phyloP scores from a whole-genome alignment of 2,329 filamentous ascomycete species.

The Xylaria sp. region DNA sequence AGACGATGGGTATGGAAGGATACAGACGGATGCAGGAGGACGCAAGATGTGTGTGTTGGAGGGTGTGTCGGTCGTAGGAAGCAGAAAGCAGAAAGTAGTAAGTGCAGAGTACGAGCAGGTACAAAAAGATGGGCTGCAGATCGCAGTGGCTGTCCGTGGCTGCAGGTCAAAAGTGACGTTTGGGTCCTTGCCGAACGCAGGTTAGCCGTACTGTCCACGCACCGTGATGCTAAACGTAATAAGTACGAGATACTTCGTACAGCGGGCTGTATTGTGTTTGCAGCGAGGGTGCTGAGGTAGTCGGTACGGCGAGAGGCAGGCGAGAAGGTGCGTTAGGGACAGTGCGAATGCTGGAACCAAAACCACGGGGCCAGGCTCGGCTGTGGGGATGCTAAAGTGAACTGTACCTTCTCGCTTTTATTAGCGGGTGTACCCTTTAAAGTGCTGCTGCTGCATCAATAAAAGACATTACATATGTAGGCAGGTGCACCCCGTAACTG shows the following conservation, averaged over 20 bases:
- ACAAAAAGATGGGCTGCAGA: constrained; percentile 19
- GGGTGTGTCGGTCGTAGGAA: too few species aligned
- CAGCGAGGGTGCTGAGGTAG: neutral
- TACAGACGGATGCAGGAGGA: constrained; percentile 4
- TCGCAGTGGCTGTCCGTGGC: constrained; percentile 20
- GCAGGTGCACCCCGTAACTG: too few species aligned
- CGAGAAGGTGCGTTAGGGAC: neutral
- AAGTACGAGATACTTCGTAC: neutral
- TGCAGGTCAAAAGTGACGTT: constrained; percentile 29
- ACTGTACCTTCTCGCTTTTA: neutral
- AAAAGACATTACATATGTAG: neutral
- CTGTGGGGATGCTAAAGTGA: neutral
- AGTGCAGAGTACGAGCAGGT: neutral
- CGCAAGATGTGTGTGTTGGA: neutral
- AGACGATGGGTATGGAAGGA: neutral
- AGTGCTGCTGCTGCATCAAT: neutral
- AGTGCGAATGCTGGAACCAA: neutral
- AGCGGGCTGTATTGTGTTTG: neutral
- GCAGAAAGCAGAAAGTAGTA: neutral
- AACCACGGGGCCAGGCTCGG: neutral
- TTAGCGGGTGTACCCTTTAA: neutral
- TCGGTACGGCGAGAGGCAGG: neutral
- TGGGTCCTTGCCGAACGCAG: constrained; percentile 4
- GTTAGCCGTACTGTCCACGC: neutral
- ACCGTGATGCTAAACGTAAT: neutral